Base-by-base conservation (phyloP, 169 alveolate species). In the Amoebophrya sp. region DNA sequence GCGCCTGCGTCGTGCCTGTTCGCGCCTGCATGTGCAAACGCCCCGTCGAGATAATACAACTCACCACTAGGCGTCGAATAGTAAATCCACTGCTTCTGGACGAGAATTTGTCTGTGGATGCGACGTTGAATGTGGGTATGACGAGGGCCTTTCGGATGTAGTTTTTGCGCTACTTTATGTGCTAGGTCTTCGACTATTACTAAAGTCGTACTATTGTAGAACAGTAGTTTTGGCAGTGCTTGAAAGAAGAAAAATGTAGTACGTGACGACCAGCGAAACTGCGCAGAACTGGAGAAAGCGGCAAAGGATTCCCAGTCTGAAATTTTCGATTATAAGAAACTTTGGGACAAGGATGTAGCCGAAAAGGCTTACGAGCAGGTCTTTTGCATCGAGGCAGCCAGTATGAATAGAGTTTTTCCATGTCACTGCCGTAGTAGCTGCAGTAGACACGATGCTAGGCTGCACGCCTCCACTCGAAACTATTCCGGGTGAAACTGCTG, bases 211-310 rank as follows among this genome's bases (percentile, higher is more conserved):
- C 76, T 53, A 53, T 14, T 14, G n/a, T 53, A 53, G 23, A 23
- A 53, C 10, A 23, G 76, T 53, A 53, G n/a, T n/a, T n/a, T n/a
- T n/a, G n/a, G n/a, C n/a, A n/a, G n/a, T n/a, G n/a, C n/a, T n/a
- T n/a, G 29, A 47, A 47, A 6, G 65, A 47, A 47, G 18, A 6
- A 18, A 6, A 47, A 18, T 12, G 6, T 18, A 65, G 83, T 65
- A 65, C 83, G 83, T 65, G 83, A 65, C 83, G 83, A 65, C 83
- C 10, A 65, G 83, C 38, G 39, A 65, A 36, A 65, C 83, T 65
- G 83, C 83, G 83, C 83, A 65, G 26, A 65, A 65, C 83, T 65
- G 83, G 83, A 65, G 83, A 26, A 65, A 65, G 33, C 83, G 83
- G 83, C 83, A 65, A 29, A 65, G 83, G 39, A 65, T 36, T 29